These are phyloP conservation scores for Hyaloscypha bicolor DNA, from an alignment of 495 filamentous ascomycete genomes.

Conservation along the genomic window DNA sequence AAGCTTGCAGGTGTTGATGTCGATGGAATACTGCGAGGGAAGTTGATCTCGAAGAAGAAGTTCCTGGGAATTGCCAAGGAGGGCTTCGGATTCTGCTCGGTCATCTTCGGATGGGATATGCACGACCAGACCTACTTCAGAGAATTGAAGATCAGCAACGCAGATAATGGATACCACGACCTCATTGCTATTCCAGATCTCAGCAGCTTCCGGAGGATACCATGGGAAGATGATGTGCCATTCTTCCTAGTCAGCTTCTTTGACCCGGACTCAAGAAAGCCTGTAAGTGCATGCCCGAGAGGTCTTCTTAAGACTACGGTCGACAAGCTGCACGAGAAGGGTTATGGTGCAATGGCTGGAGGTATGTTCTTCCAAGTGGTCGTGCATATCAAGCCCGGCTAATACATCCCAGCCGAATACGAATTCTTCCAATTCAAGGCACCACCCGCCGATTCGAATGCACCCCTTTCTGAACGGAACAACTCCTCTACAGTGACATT, in stretches of 20 bases:
- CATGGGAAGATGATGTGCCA: conserved; percentile 91
- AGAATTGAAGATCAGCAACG: conserved; percentile 87
- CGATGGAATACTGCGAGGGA: conserved; percentile 88
- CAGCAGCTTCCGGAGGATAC: conserved; percentile 81
- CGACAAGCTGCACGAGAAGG: conserved; percentile 65
- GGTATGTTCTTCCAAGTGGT: conserved; percentile 54
- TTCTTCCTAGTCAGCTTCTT: conserved; percentile 92
- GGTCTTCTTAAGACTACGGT: conserved; percentile 69
- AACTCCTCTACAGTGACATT: conserved; percentile 74
- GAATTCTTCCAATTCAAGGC: conserved; percentile 95
- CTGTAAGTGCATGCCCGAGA: conserved; percentile 81
- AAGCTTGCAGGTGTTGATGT: conserved; percentile 93
- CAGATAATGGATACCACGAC: conserved; percentile 91
- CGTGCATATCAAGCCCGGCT: conserved; percentile 12
- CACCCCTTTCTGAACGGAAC: conserved; percentile 40
- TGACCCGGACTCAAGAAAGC: conserved; percentile 69
- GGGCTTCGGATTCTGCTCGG: conserved; percentile 96
- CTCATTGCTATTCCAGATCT: conserved; percentile 84
- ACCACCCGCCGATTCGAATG: conserved; percentile 54
- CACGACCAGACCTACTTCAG: conserved; percentile 87
- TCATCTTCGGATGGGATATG: conserved; percentile 98
- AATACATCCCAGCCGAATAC: conserved; percentile 73
- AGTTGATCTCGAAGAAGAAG: conserved; percentile 94
- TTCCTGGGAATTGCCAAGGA: conserved; percentile 81
- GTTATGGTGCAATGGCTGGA: conserved; percentile 87